Conservation (phyloP, 2,329 filamentous ascomycete genomes). For the Fusarium acutatum region DNA sequence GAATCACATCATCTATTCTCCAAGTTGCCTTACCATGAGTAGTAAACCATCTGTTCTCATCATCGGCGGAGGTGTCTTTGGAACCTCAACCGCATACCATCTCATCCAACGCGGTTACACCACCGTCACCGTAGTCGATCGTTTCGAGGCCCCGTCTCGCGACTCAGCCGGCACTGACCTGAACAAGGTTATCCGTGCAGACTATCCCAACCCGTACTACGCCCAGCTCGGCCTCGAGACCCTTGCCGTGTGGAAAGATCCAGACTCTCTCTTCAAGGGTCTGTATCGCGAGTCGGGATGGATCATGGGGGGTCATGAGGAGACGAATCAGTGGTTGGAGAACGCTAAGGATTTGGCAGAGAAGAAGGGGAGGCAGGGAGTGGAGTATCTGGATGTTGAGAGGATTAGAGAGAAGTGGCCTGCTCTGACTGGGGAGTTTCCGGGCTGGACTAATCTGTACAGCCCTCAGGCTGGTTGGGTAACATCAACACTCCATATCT, state of each 20-base stretch:
- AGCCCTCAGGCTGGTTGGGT: conserved; percentile 46
- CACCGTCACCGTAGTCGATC: conserved; percentile 58
- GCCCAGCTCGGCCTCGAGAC: conserved; percentile 54
- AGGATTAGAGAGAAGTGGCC: conserved; percentile 43
- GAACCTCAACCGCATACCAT: conserved; percentile 59
- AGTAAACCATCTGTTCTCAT: conserved; percentile 45
- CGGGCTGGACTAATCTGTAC: conserved; percentile 42
- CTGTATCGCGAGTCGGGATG: conserved; percentile 47
- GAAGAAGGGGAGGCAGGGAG: conserved; percentile 32
- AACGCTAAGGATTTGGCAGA: conserved; percentile 39
- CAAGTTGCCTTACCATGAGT: conserved; percentile 30
- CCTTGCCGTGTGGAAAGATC: conserved; percentile 41
- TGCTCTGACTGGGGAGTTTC: conserved; percentile 38
- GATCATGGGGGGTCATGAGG: conserved; percentile 40
- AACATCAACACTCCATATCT: background rate
- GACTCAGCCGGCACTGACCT: conserved; percentile 66
- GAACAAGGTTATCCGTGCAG: conserved; percentile 69
- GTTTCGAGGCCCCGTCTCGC: conserved; percentile 51
- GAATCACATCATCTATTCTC: background rate
- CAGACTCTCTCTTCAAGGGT: conserved; percentile 40
- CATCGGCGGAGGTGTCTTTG: conserved; percentile 59
- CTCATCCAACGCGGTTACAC: conserved; percentile 54
- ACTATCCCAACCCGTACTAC: conserved; percentile 67
- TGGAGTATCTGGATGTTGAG: conserved; percentile 39
- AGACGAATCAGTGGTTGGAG: conserved; percentile 43